Conservation (phyloP, 1,284 basidiomycete species). For the Schizopora paradoxa region DNA sequence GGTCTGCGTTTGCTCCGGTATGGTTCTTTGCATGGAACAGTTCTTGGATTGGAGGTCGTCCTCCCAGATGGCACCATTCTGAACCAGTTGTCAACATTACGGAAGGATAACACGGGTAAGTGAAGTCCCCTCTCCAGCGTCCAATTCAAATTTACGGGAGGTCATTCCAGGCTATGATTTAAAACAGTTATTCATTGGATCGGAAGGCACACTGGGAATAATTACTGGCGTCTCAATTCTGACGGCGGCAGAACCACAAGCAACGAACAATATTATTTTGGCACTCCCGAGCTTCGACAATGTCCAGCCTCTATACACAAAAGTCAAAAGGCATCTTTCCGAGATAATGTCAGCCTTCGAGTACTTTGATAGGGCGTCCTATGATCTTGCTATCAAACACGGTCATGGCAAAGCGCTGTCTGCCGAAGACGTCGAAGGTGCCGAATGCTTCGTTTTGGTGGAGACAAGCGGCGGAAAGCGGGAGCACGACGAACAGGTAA, state of each 20-base stretch:
- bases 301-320: conserved; percentile 65
- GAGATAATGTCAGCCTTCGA: conserved; percentile 99
- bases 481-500: conserved; percentile 93
- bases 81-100: conserved; percentile 75
- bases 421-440: conserved; percentile 65
- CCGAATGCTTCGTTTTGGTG: conserved; percentile 86
- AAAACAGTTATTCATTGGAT: conserved; percentile 98
- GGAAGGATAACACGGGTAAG: conserved; percentile 97
- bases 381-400: conserved; percentile 80
- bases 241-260: conserved; percentile 85
- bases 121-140: conserved; percentile 13
- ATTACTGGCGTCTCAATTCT: conserved; percentile 95
- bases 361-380: conserved; percentile 88
- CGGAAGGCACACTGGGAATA: conserved; percentile 93
- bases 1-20: conserved; percentile 92
- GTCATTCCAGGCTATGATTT: conserved; percentile 88
- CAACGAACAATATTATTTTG: conserved; percentile 75
- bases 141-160: not conserved
- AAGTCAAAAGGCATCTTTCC: conserved; percentile 71
- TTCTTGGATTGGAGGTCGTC: conserved; percentile 96
- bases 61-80: conserved; percentile 95
- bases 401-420: conserved; percentile 63
- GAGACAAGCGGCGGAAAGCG: conserved; percentile 94
- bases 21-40: conserved; percentile 92
- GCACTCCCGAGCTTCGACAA: conserved; percentile 72